phyloP scores from a whole-genome alignment of 441 rosid genomes.

The Pelargonium australe region DNA sequence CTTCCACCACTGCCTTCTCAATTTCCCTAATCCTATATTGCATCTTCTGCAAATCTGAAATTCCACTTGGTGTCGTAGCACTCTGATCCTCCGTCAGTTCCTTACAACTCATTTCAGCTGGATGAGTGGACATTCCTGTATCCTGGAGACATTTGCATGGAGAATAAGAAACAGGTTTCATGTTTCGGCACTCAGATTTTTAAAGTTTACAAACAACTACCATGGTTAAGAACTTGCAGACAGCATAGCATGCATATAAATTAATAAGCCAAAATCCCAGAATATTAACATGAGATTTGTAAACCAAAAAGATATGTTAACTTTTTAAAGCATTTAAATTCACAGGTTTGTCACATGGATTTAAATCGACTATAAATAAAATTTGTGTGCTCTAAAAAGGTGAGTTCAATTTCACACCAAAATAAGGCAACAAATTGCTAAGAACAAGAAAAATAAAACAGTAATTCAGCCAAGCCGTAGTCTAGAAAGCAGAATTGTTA shows the following conservation, averaged over 20 bases:
- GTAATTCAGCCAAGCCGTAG: not conserved
- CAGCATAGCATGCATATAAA: not conserved
- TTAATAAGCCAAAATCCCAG: not conserved
- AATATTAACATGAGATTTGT: not conserved
- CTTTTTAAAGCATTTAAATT: not conserved
- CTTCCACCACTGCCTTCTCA: conserved; percentile 54
- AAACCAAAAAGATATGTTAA: not conserved
- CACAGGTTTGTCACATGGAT: not conserved
- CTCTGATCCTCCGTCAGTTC: conserved; percentile 22
- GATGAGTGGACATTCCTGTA: conserved; percentile 26
- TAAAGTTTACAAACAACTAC: not conserved
- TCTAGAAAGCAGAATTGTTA: not conserved
- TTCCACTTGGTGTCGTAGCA: conserved; percentile 30
- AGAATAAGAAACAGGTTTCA: conserved; percentile 6
- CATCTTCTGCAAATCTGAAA: conserved; percentile 64
- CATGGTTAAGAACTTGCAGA: not conserved
- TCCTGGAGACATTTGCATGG: conserved; percentile 36
- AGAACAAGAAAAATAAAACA: not conserved
- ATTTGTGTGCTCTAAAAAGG: conserved; percentile 8
- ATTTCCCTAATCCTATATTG: conserved; percentile 56
- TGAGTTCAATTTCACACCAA: conserved; percentile 1
- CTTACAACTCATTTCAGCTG: conserved; percentile 25
- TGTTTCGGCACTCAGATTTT: not conserved
- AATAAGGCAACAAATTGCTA: not conserved
- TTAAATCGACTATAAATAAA: not conserved